Percentiles rank a stretch among this genome's conserved stretches.
These are phyloP conservation scores for Hevea brasiliensis DNA, from an alignment of 345 rosid genomes.

Conservation along the genomic window DNA sequence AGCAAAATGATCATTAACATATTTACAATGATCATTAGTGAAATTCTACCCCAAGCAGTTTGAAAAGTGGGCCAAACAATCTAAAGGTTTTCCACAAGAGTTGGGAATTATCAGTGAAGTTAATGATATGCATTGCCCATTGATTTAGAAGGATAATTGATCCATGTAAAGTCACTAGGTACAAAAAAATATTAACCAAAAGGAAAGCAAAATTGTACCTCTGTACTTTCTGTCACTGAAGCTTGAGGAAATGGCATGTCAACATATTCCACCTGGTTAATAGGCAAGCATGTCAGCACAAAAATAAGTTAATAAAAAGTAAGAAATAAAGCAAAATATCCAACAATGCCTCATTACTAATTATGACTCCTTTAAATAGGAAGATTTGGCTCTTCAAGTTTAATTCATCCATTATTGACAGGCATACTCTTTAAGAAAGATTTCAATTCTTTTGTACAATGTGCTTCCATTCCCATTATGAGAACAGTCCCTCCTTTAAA, in stretches of 20 bases:
- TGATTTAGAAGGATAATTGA: neutral
- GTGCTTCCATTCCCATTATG: neutral
- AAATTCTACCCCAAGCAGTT: neutral
- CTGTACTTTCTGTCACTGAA: conserved; percentile 42
- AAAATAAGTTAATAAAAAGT: neutral
- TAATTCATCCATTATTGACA: neutral
- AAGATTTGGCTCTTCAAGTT: neutral
- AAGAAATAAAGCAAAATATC: neutral
- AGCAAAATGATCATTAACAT: neutral
- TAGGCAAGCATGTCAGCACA: conserved; percentile 12
- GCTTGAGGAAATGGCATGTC: conserved; percentile 48
- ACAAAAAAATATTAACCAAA: conserved; percentile 1
- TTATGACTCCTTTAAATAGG: neutral
- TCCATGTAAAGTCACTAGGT: neutral
- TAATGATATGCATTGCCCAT: neutral
- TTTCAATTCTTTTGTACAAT: neutral
- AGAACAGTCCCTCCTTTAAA: neutral
- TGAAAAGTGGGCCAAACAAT: neutral
- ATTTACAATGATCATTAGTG: neutral
- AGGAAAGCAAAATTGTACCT: conserved; percentile 42
- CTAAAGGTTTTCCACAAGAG: neutral
- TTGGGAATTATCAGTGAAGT: neutral
- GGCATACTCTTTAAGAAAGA: neutral
- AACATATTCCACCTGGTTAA: conserved; percentile 60
- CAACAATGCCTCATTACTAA: neutral